Evolutionary conservation across 768 basidiomycete species (phyloP).

Genomic region (Rhodotorula diobovata): DNA sequence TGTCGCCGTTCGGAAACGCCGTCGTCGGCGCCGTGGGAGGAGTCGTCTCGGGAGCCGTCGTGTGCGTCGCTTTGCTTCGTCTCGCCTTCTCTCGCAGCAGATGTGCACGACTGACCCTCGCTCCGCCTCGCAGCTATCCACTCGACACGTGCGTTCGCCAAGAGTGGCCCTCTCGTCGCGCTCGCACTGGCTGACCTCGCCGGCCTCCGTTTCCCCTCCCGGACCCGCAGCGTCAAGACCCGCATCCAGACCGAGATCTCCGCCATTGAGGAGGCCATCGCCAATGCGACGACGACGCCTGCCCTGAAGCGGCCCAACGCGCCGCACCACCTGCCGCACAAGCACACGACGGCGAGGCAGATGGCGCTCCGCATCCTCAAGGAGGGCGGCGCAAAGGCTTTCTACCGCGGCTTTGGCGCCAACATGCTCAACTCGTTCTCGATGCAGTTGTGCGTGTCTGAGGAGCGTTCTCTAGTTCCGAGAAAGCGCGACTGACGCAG

Average conservation of each 20-base stretch:
- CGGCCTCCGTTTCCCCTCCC: too few species aligned
- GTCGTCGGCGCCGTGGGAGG: slow-evolving; percentile 89
- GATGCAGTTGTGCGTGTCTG: slow-evolving; percentile 64
- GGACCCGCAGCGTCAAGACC: slow-evolving; percentile 72
- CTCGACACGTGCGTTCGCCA: slow-evolving; percentile 85
- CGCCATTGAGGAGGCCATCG: slow-evolving; percentile 9
- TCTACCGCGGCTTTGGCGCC: slow-evolving; percentile 87
- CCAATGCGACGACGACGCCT: slow-evolving; percentile 4
- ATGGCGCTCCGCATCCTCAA: slow-evolving; percentile 68
- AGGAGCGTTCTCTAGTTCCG: not conserved
- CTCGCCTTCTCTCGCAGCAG: not conserved
- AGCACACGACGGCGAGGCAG: slow-evolving; percentile 56
- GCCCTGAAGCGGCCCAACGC: slow-evolving; percentile 53
- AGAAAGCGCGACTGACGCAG: not conserved
- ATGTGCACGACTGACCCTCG: slow-evolving; percentile 7
- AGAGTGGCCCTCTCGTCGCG: not conserved
- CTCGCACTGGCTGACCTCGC: not conserved
- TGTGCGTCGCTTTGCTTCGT: slow-evolving; percentile 35
- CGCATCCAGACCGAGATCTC: slow-evolving; percentile 72
- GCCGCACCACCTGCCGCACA: slow-evolving; percentile 48
- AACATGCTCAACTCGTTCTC: slow-evolving; percentile 99
- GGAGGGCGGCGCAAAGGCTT: slow-evolving; percentile 74
- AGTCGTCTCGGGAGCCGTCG: slow-evolving; percentile 88
- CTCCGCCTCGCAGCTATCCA: slow-evolving; percentile 64
- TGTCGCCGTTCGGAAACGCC: slow-evolving; percentile 84